phyloP scores from a whole-genome alignment of 495 filamentous ascomycete genomes.

The Podospora bellae-mahoneyi region DNA sequence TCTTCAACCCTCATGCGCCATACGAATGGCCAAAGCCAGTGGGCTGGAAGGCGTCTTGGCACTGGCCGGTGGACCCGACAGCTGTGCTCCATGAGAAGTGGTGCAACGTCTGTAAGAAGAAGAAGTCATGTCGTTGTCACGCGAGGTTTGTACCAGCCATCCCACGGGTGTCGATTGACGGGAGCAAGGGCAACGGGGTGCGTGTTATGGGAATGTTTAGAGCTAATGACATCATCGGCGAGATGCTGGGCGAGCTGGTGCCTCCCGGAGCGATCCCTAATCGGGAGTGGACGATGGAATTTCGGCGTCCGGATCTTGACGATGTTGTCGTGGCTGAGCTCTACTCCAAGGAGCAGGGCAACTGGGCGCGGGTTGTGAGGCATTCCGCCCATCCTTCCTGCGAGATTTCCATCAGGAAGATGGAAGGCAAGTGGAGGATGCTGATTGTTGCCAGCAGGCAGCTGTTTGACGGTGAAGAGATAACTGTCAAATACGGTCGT shows the following conservation, averaged over 20 bases:
- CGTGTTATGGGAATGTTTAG: slow-evolving; percentile 20
- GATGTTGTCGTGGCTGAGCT: slow-evolving; percentile 30
- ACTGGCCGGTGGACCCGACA: slow-evolving; percentile 30
- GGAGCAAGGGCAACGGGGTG: slow-evolving; percentile 22
- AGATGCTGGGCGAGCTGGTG: slow-evolving; percentile 31
- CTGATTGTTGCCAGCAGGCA: slow-evolving; percentile 25
- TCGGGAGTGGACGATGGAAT: slow-evolving; percentile 26
- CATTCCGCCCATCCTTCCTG: slow-evolving; percentile 25
- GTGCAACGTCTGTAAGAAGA: slow-evolving; percentile 20
- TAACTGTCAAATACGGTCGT: slow-evolving; percentile 29
- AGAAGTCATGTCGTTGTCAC: slow-evolving; percentile 22
- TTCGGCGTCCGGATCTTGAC: slow-evolving; percentile 28
- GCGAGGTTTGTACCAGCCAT: slow-evolving; percentile 15
- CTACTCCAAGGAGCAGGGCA: slow-evolving; percentile 26
- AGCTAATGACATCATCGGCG: slow-evolving; percentile 23
- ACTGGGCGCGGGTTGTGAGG: slow-evolving; percentile 34
- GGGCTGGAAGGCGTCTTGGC: slow-evolving; percentile 18
- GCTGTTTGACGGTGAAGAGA: slow-evolving; percentile 29
- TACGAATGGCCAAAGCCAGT: slow-evolving; percentile 22
- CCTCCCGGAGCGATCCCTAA: slow-evolving; percentile 16
- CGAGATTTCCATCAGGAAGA: slow-evolving; percentile 24
- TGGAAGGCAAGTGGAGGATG: slow-evolving; percentile 28
- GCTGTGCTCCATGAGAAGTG: slow-evolving; percentile 10
- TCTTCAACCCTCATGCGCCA: slow-evolving; percentile 13
- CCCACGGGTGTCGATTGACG: slow-evolving; percentile 26